Base-by-base conservation (phyloP, 2,329 filamentous ascomycete genomes). In the Claviceps capensis region DNA sequence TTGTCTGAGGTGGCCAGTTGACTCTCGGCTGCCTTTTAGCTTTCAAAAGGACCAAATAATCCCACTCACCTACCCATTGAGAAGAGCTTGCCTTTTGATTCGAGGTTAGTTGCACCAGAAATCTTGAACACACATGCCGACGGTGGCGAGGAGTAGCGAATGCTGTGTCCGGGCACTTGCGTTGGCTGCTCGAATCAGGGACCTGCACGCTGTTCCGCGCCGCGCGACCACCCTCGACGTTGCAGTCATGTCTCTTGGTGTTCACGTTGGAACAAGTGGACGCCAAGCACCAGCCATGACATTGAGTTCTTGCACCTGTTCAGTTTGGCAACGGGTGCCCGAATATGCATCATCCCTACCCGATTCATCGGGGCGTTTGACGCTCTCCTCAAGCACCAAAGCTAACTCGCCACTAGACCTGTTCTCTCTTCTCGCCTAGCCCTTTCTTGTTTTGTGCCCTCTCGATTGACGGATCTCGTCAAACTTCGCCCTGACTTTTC, bases 11-110 rank as follows among this genome's bases (percentile, higher is more conserved):
- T 52, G 50, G 47, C 53, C 53, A 54, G 53, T 54, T 54, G 26
- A 47, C 53, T 54, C 53, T 54, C 38, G 53, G 53, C 53, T 44
- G 50, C 53, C n/a, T 47, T 36, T 48, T 49, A 55, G 50, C 51
- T 19, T 8, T 48, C 52, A 36, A 49, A 55, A 54, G 57, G 53
- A 54, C 26, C 47, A 52, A 34, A 34, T 34, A 34, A 34, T 34
- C 49, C 42, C 46, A 34, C 51, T 49, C 52, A 23, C 48, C 19
- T 38, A 14, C 26, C 19, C 34, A 2, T 36, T 16, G 38, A 38
- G 43, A 13, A 5, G 30, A 19, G n/a, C 17, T 22, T 19, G 19
- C 11, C 38, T 14, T 34, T 36, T 5, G n/a, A 36, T 26, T 9
- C 36, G 38, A 53, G 48, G 52, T 53, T 19, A 53, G 52, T 50